phyloP scores from a whole-genome alignment of 2,329 filamentous ascomycete genomes.

The Fusarium torulosum region DNA sequence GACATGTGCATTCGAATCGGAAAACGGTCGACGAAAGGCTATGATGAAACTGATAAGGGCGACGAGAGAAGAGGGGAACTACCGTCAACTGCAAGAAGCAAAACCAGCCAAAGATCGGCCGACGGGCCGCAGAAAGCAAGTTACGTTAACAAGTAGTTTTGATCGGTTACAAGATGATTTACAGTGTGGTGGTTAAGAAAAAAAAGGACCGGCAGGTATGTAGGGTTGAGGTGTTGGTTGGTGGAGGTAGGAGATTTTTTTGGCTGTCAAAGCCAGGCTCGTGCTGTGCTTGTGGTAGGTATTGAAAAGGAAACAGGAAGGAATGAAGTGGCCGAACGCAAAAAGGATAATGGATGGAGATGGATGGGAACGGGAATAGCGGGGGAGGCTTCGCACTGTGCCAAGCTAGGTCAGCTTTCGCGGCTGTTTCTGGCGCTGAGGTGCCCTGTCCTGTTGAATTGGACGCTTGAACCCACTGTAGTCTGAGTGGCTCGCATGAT shows the following conservation, averaged over 20 bases:
- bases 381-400: slow-evolving; percentile 41
- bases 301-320: slow-evolving; percentile 42
- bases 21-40: slow-evolving; percentile 22
- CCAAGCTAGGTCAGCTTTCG: slow-evolving; percentile 7
- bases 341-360: slow-evolving; percentile 39
- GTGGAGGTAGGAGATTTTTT: slow-evolving; percentile 49
- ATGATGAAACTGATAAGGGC: slow-evolving; percentile 30
- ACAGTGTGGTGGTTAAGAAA: slow-evolving; percentile 21
- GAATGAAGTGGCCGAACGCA: slow-evolving; percentile 46
- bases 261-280: slow-evolving; percentile 44
- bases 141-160: slow-evolving; percentile 24
- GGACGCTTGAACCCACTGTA: slow-evolving; percentile 39
- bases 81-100: slow-evolving; percentile 26
- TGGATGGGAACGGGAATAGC: slow-evolving; percentile 49
- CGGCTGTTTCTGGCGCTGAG: slow-evolving; percentile 33
- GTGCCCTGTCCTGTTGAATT: slow-evolving; percentile 1
- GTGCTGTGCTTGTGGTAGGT: slow-evolving; percentile 33
- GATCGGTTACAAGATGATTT: slow-evolving; percentile 35
- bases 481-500: slow-evolving; percentile 32
- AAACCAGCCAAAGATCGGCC: slow-evolving; percentile 39
- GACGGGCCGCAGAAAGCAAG: slow-evolving; percentile 39
- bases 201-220: slow-evolving; percentile 16
- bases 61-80: slow-evolving; percentile 39
- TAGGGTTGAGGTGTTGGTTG: slow-evolving; percentile 23
- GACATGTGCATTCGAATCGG: slow-evolving; percentile 47